Percentiles rank a stretch among this genome's conserved stretches.
Evolutionary conservation across 148 eudicot genomes (phyloP).

Genomic region (Suaeda aralocaspica): DNA sequence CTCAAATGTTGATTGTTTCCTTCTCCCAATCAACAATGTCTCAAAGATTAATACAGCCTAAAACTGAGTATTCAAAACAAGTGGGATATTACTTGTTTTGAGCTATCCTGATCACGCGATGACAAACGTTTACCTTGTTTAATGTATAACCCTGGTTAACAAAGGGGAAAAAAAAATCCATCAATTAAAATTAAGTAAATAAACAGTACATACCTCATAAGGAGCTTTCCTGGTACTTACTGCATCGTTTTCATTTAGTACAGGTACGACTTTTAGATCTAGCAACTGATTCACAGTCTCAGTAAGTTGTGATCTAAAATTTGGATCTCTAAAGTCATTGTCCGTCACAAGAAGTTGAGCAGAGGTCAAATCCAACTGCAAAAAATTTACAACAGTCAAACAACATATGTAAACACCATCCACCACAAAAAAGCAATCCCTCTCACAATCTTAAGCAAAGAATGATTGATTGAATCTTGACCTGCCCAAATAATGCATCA

Average conservation of each 20-base stretch:
- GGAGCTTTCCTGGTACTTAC: slow-evolving; percentile 97
- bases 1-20: slow-evolving; percentile 9
- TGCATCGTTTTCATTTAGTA: slow-evolving; percentile 95
- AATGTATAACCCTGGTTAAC: slow-evolving; percentile 29
- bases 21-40: slow-evolving; percentile 1
- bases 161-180: slow-evolving; percentile 28
- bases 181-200: slow-evolving; percentile 16
- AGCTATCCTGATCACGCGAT: slow-evolving; percentile 32
- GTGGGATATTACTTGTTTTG: slow-evolving; percentile 30
- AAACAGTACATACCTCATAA: slow-evolving; percentile 64
- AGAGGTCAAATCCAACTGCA: slow-evolving; percentile 89
- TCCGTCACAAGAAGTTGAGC: slow-evolving; percentile 96
- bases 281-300: slow-evolving; percentile 69
- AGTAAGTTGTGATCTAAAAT: slow-evolving; percentile 68
- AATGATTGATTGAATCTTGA: slow-evolving; percentile 19
- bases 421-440: slow-evolving; percentile 5
- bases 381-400: slow-evolving; percentile 20
- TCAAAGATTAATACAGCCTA: slow-evolving; percentile 20
- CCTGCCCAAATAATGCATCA: slow-evolving; percentile 94
- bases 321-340: slow-evolving; percentile 84
- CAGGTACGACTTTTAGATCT: slow-evolving; percentile 65
- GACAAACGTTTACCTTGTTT: slow-evolving; percentile 32
- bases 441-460: slow-evolving; percentile 10
- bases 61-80: slow-evolving; percentile 25
- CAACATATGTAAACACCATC: not conserved